Base-by-base conservation (phyloP, 148 eudicot species). In the Simmondsia chinensis region DNA sequence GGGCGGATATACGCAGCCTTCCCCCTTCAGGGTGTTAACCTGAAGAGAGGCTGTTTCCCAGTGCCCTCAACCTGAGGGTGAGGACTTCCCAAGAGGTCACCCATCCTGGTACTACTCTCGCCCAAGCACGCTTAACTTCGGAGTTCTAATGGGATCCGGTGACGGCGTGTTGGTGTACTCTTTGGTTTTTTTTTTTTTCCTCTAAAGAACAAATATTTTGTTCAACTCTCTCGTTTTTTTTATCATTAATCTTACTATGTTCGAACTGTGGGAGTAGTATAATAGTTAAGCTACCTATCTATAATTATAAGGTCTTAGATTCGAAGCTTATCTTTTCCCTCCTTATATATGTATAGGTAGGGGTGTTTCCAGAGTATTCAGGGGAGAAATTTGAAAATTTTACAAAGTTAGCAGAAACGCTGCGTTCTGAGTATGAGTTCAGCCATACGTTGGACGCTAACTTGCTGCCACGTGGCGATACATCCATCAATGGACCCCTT, bases 301-400 rank as follows among this genome's bases (percentile, higher is more conserved):
- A n/a, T 7, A 10, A 18, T 50, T 36, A 15, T 23, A 1, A 9
- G 8, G n/a, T n/a, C n/a, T n/a, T n/a, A n/a, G n/a, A n/a, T n/a
- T n/a, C n/a, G n/a, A n/a, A n/a, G n/a, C n/a, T n/a, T n/a, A n/a
- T n/a, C n/a, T n/a, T n/a, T n/a, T n/a, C n/a, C n/a, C n/a, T n/a
- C n/a, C n/a, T n/a, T n/a, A n/a, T n/a, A 18, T 33, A 0, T 38
- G 21, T 49, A 42, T 61, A 85, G 97, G 86, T 61, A 35, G 99
- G 94, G 10, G 68, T 85, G 25, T 91, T 85, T 48, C 80, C 84
- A 1, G 68, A 76, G 45, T 85, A 79, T 49, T 72, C 85, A 14
- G 99, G 99, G 10, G 79, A 82, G 41, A 81, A 86, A 49, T 91
- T 53, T 50, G 73, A 68, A 18, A 85, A 79, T 46, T 91, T 79